These are phyloP conservation scores for Tubosaeta sp. DNA, from an alignment of 768 basidiomycete species.

Conservation along the genomic window DNA sequence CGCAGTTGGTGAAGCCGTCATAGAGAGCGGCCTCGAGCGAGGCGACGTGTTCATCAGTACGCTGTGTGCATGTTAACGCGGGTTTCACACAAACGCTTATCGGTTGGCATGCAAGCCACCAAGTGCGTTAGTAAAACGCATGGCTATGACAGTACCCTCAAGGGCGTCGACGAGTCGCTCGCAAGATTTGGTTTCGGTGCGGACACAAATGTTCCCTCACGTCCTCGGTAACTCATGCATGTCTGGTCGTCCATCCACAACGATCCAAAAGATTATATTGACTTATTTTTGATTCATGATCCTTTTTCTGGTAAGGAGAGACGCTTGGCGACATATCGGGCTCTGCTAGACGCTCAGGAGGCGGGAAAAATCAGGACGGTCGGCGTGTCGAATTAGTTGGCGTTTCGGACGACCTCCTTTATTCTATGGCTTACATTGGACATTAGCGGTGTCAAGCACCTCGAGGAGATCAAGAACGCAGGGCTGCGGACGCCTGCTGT, in stretches of 20 bases:
- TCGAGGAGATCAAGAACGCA: constrained; percentile 66
- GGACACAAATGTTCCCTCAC: constrained; percentile 11
- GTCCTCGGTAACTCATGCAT: background rate
- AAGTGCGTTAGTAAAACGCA: constrained; percentile 57
- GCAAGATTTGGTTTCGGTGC: constrained; percentile 54
- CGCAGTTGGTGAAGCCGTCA: constrained; percentile 54
- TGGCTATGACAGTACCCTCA: constrained; percentile 57
- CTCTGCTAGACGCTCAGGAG: constrained; percentile 56
- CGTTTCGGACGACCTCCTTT: background rate
- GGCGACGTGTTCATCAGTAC: constrained; percentile 70
- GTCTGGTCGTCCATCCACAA: background rate
- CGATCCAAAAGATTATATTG: constrained; percentile 48
- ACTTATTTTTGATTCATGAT: constrained; percentile 78
- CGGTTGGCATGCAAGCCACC: constrained; percentile 43
- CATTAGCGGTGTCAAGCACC: constrained; percentile 62
- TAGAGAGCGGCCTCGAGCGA: constrained; percentile 51
- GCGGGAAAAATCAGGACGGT: constrained; percentile 65
- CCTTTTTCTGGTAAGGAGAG: constrained; percentile 58
- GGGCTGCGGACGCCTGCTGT: constrained; percentile 65
- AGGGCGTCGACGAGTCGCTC: constrained; percentile 59
- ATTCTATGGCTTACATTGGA: background rate
- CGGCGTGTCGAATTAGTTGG: constrained; percentile 86
- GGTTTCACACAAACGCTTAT: constrained; percentile 2
- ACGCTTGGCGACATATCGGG: constrained; percentile 70
- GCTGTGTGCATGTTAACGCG: constrained; percentile 13